Conservation (phyloP, 305 asterid species). For the Nicotiana rustica region DNA sequence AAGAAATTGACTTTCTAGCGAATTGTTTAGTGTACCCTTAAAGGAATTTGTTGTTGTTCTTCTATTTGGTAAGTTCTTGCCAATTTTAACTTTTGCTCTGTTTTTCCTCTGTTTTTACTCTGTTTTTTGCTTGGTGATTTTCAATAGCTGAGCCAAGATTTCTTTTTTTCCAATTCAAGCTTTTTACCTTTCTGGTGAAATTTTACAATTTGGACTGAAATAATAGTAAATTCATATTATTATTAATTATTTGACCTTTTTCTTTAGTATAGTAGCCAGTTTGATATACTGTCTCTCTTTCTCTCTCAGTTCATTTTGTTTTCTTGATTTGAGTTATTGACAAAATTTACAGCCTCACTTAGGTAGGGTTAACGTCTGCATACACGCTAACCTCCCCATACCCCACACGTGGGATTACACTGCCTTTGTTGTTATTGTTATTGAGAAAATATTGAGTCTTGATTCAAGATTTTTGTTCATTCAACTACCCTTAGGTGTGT, state of each 20-base stretch:
- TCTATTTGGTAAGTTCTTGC: slow-evolving; percentile 5
- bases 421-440: not conserved
- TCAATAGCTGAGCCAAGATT: not conserved
- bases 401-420: too few species aligned
- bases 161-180: not conserved
- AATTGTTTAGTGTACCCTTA: slow-evolving; percentile 3
- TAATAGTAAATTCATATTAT: not conserved
- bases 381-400: too few species aligned
- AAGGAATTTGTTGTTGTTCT: slow-evolving; percentile 39
- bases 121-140: not conserved
- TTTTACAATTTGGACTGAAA: not conserved
- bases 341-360: too few species aligned
- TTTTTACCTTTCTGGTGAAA: not conserved
- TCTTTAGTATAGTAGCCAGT: not conserved
- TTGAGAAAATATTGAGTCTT: not conserved
- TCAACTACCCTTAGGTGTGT: not conserved
- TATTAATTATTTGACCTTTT: not conserved
- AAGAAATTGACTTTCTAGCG: not conserved
- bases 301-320: not conserved
- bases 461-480: not conserved
- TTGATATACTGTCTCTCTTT: not conserved
- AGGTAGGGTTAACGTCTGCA: too few species aligned
- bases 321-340: not conserved
- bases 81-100: slow-evolving; percentile 1
- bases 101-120: not conserved